Evolutionary conservation across 2,329 filamentous ascomycete species (phyloP).

Genomic region (Aspergillus costaricaensis): DNA sequence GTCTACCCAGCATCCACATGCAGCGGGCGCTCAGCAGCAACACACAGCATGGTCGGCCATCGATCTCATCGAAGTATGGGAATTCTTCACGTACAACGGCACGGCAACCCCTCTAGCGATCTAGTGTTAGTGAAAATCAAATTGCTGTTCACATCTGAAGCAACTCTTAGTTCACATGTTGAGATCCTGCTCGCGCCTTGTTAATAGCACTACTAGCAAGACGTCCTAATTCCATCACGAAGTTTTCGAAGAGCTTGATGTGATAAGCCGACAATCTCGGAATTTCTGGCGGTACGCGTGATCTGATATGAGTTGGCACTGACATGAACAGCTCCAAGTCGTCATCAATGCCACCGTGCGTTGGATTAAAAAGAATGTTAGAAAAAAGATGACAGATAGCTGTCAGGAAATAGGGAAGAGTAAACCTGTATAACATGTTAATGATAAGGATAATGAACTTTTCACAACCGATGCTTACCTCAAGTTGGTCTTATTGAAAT

Average conservation of each 20-base stretch:
- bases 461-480: neutral
- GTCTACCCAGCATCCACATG: neutral
- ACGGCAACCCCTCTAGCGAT: neutral
- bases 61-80: too few species aligned
- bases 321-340: conserved; percentile 9
- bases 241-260: conserved; percentile 9
- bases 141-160: neutral
- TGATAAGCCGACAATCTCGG: conserved; percentile 3
- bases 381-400: conserved; percentile 14
- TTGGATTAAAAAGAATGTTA: conserved; percentile 14
- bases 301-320: neutral
- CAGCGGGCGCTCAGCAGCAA: too few species aligned
- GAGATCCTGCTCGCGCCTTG: neutral
- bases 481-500: neutral
- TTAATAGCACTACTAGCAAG: conserved; percentile 11
- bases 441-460: neutral
- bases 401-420: conserved; percentile 11
- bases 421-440: conserved; percentile 6
- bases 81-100: too few species aligned
- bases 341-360: neutral
- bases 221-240: conserved; percentile 11
- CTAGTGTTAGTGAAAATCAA: neutral
- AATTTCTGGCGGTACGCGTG: conserved; percentile 2
- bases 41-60: too few species aligned
- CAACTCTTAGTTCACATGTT: neutral